Conservation (phyloP, 2,329 filamentous ascomycete genomes). For the Teratosphaeria pseudoeucalypti region DNA sequence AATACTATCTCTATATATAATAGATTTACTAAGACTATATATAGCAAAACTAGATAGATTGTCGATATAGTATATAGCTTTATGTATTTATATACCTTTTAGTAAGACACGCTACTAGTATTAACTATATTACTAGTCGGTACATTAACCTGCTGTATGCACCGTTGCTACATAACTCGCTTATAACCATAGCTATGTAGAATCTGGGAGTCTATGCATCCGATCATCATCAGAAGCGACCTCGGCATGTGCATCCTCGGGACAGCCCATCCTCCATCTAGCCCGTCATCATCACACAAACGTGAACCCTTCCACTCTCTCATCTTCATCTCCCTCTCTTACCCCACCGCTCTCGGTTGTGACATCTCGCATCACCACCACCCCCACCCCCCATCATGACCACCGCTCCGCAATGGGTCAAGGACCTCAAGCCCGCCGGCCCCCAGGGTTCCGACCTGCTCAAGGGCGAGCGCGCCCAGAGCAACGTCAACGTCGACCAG, state of each 20-base stretch:
- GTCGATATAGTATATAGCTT: no score
- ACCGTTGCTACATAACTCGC: no score
- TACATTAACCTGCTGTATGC: no score
- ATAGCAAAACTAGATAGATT: no score
- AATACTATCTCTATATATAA: no score
- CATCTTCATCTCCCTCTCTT: not conserved
- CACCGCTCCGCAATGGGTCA: conserved; percentile 52
- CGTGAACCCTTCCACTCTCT: not conserved
- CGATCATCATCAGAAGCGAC: not conserved
- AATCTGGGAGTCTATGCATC: no score
- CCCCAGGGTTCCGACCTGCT: conserved; percentile 62
- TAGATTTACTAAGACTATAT: no score
- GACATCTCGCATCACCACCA: not conserved
- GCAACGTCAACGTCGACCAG: conserved; percentile 56
- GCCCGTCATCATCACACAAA: not conserved
- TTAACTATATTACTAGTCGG: no score
- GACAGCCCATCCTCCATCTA: not conserved
- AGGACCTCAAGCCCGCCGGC: conserved; percentile 53
- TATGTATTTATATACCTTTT: no score
- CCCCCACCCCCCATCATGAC: conserved; percentile 4
- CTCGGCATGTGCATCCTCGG: not conserved
- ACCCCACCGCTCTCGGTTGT: not conserved
- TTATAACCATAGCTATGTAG: no score
- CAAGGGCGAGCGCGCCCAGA: conserved; percentile 55
- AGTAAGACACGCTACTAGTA: no score